Conservation (phyloP, 176 grass and related monocot species). For the Aegilops bicornis region DNA sequence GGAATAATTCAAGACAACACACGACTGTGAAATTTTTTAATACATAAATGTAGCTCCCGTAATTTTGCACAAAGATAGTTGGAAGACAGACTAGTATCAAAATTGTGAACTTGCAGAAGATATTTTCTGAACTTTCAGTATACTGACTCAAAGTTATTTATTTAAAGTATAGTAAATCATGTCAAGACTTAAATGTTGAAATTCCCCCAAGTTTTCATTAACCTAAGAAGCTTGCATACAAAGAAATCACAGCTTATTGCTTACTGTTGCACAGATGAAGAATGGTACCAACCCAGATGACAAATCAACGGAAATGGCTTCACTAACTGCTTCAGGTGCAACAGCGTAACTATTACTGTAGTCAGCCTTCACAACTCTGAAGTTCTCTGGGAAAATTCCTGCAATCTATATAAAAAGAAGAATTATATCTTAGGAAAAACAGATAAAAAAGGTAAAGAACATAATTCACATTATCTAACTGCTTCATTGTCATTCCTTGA, state of each 20-base stretch:
- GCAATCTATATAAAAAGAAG: constrained; percentile 57
- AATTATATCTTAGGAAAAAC: not conserved
- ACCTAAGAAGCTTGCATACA: constrained; percentile 6
- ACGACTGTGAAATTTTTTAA: not conserved
- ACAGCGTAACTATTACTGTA: constrained; percentile 40
- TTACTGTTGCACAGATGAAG: constrained; percentile 77
- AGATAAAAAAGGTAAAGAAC: not conserved
- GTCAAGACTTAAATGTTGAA: not conserved
- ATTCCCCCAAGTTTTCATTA: constrained; percentile 5
- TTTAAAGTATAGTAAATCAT: not conserved
- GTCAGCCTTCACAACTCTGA: constrained; percentile 55
- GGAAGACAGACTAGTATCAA: not conserved
- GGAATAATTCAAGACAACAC: not conserved
- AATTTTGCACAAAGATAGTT: not conserved
- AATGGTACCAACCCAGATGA: constrained; percentile 65
- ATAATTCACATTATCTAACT: constrained; percentile 16
- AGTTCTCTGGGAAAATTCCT: constrained; percentile 66
- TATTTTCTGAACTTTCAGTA: not conserved
- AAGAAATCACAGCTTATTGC: constrained; percentile 19
- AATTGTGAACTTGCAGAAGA: not conserved
- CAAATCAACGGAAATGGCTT: constrained; percentile 49
- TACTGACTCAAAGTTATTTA: not conserved
- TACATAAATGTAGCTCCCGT: not conserved
- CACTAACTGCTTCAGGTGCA: constrained; percentile 41
- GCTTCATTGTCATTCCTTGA: not conserved